Evolutionary conservation across 164 flowering plant species (phyloP), one percentile per base, ranked within the genome.

Genomic region (Aristolochia californica): DNA sequence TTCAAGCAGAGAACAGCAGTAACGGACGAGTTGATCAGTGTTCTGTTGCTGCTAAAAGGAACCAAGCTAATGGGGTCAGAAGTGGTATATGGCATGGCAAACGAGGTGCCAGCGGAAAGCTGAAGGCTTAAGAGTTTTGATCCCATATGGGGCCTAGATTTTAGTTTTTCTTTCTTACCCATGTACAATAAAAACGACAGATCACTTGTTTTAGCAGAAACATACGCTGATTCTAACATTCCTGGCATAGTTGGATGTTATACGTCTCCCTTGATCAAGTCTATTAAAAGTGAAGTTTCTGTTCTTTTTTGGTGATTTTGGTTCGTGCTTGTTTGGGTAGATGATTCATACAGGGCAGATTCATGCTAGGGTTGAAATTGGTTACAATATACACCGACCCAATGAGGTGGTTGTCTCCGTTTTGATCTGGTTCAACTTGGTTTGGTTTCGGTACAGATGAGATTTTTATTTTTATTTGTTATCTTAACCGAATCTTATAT

Each of bases 41-140:
- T 64, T 78, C 87, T 10, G 74, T 78, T 53, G 84, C 88, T 55
- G 93, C 95, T 34, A 84, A 80, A 69, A 84, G 83, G 75, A 84
- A 72, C 60, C 81, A 80, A 16, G 65, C 74, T 16, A 75, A 66
- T 57, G 80, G 79, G 24, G 78, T 79, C 27, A 71, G 80, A 59
- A 72, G 53, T 52, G 69, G 78, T 48, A 65, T 67, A 28, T 84
- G 90, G 87, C 78, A 78, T 48, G 66, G 45, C 47, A 87, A 74
- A 68, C 83, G 85, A 8, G 71, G 75, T 14, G 65, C 70, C 55
- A 77, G 74, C 63, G 73, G 87, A 25, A 86, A 87, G 77, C 64
- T 80, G 61, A 84, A 80, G 74, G 88, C 90, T 14, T 84, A 71
- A 8, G 40, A 34, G 40, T 34, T 34, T 7, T 9, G 40, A 34